Evolutionary conservation across 1,284 basidiomycete genomes (phyloP).

Genomic region (Sparassis latifolia): DNA sequence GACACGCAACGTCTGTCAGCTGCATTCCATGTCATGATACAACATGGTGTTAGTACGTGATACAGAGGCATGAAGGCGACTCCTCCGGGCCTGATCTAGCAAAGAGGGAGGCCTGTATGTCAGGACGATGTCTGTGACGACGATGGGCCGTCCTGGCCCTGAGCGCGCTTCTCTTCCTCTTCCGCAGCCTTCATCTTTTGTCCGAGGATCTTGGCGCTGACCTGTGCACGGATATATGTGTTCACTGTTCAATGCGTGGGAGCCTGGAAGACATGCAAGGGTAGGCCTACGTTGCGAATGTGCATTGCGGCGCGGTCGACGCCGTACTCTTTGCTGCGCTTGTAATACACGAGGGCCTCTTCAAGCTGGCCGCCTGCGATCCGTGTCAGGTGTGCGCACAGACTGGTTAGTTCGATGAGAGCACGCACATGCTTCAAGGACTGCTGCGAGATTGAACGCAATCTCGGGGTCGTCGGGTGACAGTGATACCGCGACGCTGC

Average conservation of each 20-base stretch:
- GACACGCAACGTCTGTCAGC: no score
- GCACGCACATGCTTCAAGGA: conserved; percentile 78
- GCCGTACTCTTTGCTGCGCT: conserved; percentile 71
- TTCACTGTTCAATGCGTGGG: not conserved
- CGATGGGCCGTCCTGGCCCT: not conserved
- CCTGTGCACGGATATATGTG: conserved; percentile 33
- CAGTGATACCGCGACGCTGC: conserved; percentile 78
- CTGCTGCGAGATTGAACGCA: conserved; percentile 89
- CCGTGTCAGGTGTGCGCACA: conserved; percentile 2
- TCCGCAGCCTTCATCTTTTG: conserved; percentile 49
- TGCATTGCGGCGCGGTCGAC: conserved; percentile 83
- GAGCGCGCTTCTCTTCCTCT: conserved; percentile 9
- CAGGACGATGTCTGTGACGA: not conserved
- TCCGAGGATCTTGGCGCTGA: conserved; percentile 77
- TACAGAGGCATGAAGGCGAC: no score
- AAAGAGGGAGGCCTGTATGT: not conserved
- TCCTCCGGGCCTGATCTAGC: no score
- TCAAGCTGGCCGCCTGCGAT: conserved; percentile 68
- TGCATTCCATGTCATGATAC: no score
- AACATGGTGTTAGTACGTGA: no score
- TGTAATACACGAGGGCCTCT: conserved; percentile 77
- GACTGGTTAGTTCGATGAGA: not conserved
- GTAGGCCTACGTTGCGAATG: conserved; percentile 66
- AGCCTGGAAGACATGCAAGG: conserved; percentile 2
- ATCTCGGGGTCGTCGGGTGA: conserved; percentile 93